Evolutionary conservation across 257 asterid species (phyloP).

Genomic region (Jasminum sambac): DNA sequence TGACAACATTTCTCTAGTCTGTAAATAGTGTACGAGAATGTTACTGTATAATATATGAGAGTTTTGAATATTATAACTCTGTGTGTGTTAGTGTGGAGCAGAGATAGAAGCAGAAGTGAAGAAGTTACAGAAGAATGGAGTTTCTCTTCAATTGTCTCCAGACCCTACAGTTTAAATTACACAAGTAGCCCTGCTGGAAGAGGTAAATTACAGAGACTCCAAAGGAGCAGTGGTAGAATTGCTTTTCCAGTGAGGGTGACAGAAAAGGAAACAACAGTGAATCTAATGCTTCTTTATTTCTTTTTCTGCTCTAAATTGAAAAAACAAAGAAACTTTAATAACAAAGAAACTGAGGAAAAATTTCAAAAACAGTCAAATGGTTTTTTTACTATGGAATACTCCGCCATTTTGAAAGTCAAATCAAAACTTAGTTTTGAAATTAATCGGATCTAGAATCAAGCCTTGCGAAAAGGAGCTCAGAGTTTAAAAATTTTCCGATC

Average conservation of each 20-base stretch:
- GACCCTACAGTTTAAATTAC: constrained; percentile 15
- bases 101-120: constrained; percentile 20
- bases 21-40: constrained; percentile 8
- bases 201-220: not conserved
- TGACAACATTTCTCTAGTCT: constrained; percentile 24
- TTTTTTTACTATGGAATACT: not conserved
- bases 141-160: not conserved
- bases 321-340: constrained; percentile 1
- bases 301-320: constrained; percentile 22
- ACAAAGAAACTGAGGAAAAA: too few species aligned
- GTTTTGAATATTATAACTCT: not conserved
- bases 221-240: constrained; percentile 13
- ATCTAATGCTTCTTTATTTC: constrained; percentile 13
- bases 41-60: not conserved
- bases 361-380: constrained; percentile 9
- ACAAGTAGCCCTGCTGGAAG: constrained; percentile 18
- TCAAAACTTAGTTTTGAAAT: too few species aligned
- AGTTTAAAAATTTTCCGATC: too few species aligned
- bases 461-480: too few species aligned
- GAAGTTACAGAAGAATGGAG: constrained; percentile 21
- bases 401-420: too few species aligned
- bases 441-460: too few species aligned
- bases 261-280: constrained; percentile 17
- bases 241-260: constrained; percentile 29
- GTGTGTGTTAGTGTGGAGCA: constrained; percentile 4